Percentiles rank a stretch among this genome's conserved stretches.
These are phyloP conservation scores for Candida sanyaensis DNA, from an alignment of 1,139 yeast species.

Conservation along the genomic window DNA sequence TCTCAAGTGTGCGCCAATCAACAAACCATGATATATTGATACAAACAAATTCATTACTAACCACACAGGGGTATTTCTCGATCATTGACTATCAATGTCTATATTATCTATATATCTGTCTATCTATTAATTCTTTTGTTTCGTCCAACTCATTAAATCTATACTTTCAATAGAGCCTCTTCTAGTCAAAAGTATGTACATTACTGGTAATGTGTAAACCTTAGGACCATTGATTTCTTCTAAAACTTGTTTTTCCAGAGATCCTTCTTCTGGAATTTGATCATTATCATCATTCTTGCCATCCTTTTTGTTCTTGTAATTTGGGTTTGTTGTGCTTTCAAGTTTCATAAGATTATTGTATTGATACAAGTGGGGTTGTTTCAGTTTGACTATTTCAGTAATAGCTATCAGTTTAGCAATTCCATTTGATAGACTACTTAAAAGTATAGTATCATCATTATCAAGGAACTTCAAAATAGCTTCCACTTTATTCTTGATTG, in stretches of 20 bases:
- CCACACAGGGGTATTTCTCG: no score
- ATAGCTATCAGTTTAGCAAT: slow-evolving; percentile 28
- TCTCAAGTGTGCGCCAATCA: neutral
- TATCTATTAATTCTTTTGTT: slow-evolving; percentile 7
- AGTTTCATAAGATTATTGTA: slow-evolving; percentile 12
- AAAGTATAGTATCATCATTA: slow-evolving; percentile 13
- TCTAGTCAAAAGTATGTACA: slow-evolving; percentile 18
- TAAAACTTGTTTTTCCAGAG: slow-evolving; percentile 7
- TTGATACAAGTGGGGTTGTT: slow-evolving; percentile 11
- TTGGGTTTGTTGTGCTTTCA: slow-evolving; percentile 14
- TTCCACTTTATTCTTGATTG: slow-evolving; percentile 22
- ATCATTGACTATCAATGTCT: no score
- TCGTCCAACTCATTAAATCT: slow-evolving; percentile 17
- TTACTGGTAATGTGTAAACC: slow-evolving; percentile 21
- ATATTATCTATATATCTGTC: no score
- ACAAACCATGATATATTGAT: neutral
- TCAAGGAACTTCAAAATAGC: slow-evolving; percentile 16
- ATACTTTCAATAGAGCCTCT: slow-evolving; percentile 5
- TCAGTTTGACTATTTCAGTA: slow-evolving; percentile 27
- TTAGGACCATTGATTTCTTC: slow-evolving; percentile 19
- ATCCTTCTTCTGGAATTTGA: slow-evolving; percentile 2
- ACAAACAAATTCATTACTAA: no score
- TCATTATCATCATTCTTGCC: neutral
- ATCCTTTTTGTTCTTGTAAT: slow-evolving; percentile 5
- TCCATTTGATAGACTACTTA: slow-evolving; percentile 21